phyloP scores from a whole-genome alignment of 2,329 filamentous ascomycete genomes.

The Trichoderma atrobrunneum region DNA sequence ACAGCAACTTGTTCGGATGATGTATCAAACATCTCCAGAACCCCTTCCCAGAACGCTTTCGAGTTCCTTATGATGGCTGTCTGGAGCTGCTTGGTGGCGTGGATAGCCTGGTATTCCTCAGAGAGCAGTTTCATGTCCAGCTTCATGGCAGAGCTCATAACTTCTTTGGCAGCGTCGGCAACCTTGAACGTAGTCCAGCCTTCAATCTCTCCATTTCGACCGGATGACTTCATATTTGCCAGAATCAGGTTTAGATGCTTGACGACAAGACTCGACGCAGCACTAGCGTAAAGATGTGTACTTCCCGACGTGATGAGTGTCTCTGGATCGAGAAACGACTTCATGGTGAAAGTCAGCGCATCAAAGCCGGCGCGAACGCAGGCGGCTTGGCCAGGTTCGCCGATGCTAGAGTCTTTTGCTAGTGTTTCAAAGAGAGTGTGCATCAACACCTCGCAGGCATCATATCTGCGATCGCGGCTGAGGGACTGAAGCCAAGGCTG shows the following conservation, averaged over 20 bases:
- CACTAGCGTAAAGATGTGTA: constrained; percentile 60
- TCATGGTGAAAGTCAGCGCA: constrained; percentile 55
- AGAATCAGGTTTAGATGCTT: constrained; percentile 61
- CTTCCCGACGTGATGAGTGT: constrained; percentile 47
- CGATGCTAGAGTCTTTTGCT: constrained; percentile 52
- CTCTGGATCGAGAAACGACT: constrained; percentile 51
- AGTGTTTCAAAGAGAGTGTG: constrained; percentile 69
- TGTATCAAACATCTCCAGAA: constrained; percentile 71
- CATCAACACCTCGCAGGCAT: constrained; percentile 76
- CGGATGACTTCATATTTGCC: constrained; percentile 31
- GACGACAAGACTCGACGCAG: constrained; percentile 63
- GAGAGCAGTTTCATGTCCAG: constrained; percentile 44
- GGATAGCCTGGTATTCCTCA: constrained; percentile 55
- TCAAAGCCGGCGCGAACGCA: constrained; percentile 65
- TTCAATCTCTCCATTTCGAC: constrained; percentile 22
- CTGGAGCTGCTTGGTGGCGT: constrained; percentile 58
- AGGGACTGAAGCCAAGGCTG: constrained; percentile 74
- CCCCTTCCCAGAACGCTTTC: constrained; percentile 37
- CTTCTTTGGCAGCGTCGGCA: constrained; percentile 43
- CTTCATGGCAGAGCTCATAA: constrained; percentile 54
- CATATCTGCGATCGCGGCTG: constrained; percentile 69
- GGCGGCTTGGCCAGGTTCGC: constrained; percentile 56
- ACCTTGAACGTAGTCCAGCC: constrained; percentile 42
- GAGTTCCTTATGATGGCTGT: constrained; percentile 69
- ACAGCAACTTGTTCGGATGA: constrained; percentile 69